Evolutionary conservation across 2,329 filamentous ascomycete species (phyloP), one percentile per base, ranked within the genome.

Genomic region (Fusarium sp.): DNA sequence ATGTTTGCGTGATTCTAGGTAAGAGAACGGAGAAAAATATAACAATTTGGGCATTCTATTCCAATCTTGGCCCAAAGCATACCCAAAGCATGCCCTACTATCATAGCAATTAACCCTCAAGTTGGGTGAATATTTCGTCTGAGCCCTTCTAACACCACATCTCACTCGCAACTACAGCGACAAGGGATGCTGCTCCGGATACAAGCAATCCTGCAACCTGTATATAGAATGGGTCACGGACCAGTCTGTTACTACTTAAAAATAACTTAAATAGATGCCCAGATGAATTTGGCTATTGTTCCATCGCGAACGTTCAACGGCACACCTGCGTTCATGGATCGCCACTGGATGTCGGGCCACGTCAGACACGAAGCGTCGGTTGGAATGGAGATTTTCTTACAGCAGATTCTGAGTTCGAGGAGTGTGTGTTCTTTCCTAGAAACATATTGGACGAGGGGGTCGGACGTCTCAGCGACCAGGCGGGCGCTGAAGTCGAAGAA

Each of bases 401-500:
- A 44, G 15, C 42, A 44, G 22, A 44, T 9, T 10, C 13, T n/a
- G 5, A 44, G 42, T 17, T 28, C 42, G 26, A n/a, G 14, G 5
- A n/a, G 5, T 44, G 1, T 15, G 10, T 44, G 14, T 17, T 9
- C 3, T n/a, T 7, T 10, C 5, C 17, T 13, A 7, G 42, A 11
- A 7, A 11, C 15, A 14, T 22, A 44, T 28, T 5, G 15, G 7
- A 44, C 1, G 6, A 44, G 42, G 4, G 42, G 18, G 3, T 44
- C 42, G 2, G 14, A 6, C 38, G 48, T 31, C 22, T 14, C 24
- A 2, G 9, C 6, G 17, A 58, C n/a, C 20, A 58, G 7, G 9
- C 24, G 20, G 6, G 20, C 38, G 38, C 55, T 53, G 18, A 53
- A 18, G 10, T 53, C 5, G 20, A 24, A 43, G 20, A 58, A 58